Base-by-base conservation (phyloP, 768 basidiomycete species). In the Lactifluus rugatus region DNA sequence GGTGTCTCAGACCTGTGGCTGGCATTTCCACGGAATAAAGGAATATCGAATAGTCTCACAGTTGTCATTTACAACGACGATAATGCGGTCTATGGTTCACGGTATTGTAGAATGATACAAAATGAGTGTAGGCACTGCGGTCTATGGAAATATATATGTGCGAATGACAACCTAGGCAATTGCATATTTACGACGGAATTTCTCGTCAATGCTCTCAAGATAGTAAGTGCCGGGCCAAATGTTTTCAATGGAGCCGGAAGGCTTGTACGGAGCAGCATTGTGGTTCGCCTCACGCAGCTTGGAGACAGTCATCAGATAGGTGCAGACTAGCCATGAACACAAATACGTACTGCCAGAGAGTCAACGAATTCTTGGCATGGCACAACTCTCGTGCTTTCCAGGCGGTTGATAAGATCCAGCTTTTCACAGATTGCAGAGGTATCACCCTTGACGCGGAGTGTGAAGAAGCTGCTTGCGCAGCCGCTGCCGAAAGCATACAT, bases 401-500 rank as follows among this genome's bases (percentile, higher is more conserved):
- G 73, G 37, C 94, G 81, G 64, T 81, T 76, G 55, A 85, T 69
- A 61, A 99, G 81, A 68, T 96, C 79, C 73, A 99, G 75, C 76
- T 88, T 92, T 70, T 82, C 74, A 62, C 77, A 76, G 58, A 99
- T 93, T 70, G 85, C 82, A 26, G 79, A 73, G 14, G 91, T 93
- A 67, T 93, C 89, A 58, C 93, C 93, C 78, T 87, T 88, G 66
- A 97, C 83, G 55, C 81, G 80, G 54, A 93, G 74, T 23, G 85
- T 83, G 78, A 85, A 99, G 87, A 97, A 96, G 60, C 84, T 87
- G 48, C 90, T 85, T n/a, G 96, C 94, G 63, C 92, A 89, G 50
- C 96, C 96, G 54, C 84, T 86, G 42, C 96, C 96, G 70, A 93
- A 99, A n/a, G 91, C 91, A 78, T 93, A 99, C 79, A 98, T 78